phyloP scores from a whole-genome alignment of 805 yeast genomes.

The Starmerella geochares region DNA sequence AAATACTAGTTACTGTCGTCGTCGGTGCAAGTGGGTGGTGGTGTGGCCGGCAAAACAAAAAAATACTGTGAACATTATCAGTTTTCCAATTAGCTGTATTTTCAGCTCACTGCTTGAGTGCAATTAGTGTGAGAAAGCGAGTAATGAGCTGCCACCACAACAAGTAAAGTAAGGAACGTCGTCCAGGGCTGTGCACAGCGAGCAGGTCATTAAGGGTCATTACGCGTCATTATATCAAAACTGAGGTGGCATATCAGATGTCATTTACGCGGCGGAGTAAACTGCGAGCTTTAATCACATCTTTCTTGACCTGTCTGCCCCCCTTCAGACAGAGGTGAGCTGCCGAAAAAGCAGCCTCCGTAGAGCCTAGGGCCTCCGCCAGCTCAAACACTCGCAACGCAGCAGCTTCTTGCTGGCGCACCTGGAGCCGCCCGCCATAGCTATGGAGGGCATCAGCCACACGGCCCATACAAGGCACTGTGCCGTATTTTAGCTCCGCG shows the following conservation, averaged over 20 bases:
- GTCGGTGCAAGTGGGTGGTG: no score
- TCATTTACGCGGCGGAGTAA: conserved; percentile 14
- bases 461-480: background rate
- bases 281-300: conserved; percentile 44
- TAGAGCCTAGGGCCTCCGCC: conserved; percentile 57
- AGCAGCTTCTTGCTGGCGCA: conserved; percentile 40
- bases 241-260: background rate
- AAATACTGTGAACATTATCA: no score
- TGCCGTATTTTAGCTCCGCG: background rate
- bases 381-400: conserved; percentile 53
- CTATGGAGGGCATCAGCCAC: conserved; percentile 8
- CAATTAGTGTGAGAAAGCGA: no score
- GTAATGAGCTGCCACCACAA: no score
- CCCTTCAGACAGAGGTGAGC: conserved; percentile 59
- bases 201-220: background rate
- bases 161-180: no score
- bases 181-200: no score
- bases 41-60: no score
- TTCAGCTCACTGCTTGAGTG: no score
- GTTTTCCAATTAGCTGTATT: no score
- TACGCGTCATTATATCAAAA: background rate
- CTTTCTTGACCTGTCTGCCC: conserved; percentile 45
- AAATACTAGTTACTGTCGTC: no score
- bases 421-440: conserved; percentile 8
- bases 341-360: conserved; percentile 58